phyloP scores from a whole-genome alignment of 2,329 filamentous ascomycete species.

The Whalleya microplaca region DNA sequence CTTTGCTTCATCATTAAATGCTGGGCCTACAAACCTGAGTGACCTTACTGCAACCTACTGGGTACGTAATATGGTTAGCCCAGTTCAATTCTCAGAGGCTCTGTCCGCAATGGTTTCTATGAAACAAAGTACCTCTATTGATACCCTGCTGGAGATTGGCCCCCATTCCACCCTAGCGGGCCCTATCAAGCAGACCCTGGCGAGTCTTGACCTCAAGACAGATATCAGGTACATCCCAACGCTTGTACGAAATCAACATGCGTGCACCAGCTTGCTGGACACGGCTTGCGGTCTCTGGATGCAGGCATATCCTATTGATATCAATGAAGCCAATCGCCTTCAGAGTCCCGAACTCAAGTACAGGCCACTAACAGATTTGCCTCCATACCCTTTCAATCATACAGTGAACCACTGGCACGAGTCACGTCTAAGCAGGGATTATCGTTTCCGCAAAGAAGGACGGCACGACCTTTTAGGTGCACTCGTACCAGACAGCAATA shows the following conservation, averaged over 20 bases:
- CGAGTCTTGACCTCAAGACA: not conserved
- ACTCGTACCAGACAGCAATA: not conserved
- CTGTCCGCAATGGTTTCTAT: conserved; percentile 39
- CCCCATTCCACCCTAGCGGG: conserved; percentile 41
- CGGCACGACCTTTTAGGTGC: conserved; percentile 7
- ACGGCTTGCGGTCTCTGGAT: not conserved
- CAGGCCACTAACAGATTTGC: not conserved
- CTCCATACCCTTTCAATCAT: conserved; percentile 32
- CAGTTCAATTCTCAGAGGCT: conserved; percentile 41
- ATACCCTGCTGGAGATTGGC: conserved; percentile 23
- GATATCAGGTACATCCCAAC: not conserved
- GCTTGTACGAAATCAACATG: conserved; percentile 1
- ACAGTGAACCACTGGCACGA: conserved; percentile 17
- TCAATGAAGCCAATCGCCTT: not conserved
- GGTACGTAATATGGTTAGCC: conserved; percentile 28
- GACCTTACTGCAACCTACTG: conserved; percentile 38
- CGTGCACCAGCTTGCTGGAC: not conserved
- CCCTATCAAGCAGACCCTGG: conserved; percentile 12
- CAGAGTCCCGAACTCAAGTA: not conserved
- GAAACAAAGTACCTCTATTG: conserved; percentile 23
- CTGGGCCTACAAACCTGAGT: not conserved
- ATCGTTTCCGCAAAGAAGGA: not conserved
- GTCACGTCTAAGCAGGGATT: not conserved
- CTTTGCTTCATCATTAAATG: not conserved
- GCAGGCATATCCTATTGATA: not conserved